Percentiles rank a stretch among this genome's conserved stretches.
Evolutionary conservation across 2,329 filamentous ascomycete genomes (phyloP).

Genomic region (Sporothrix luriei): DNA sequence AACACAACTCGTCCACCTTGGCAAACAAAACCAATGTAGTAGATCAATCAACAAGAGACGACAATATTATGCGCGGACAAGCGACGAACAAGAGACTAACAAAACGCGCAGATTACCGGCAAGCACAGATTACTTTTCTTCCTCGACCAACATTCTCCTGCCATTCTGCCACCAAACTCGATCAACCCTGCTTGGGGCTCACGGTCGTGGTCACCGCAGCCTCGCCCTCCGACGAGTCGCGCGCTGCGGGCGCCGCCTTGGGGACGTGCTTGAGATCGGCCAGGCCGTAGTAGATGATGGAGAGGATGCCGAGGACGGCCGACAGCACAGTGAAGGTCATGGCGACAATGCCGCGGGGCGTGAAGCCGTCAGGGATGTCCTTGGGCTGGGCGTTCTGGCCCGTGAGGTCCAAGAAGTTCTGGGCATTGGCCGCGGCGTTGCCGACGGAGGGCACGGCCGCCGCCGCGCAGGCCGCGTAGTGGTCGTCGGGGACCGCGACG

Average conservation of each 20-base stretch:
- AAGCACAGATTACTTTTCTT: constrained; percentile 1
- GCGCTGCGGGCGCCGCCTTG: background rate
- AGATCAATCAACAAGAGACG: background rate
- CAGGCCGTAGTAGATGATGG: constrained; percentile 69
- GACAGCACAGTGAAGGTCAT: constrained; percentile 71
- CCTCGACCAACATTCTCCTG: background rate
- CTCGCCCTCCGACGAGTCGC: constrained; percentile 30
- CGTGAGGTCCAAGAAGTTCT: constrained; percentile 38
- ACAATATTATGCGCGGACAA: background rate
- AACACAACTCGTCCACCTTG: constrained; percentile 21
- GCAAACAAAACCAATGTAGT: constrained; percentile 2
- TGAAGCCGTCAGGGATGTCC: constrained; percentile 49
- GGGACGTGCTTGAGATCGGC: constrained; percentile 39
- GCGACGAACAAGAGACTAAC: background rate
- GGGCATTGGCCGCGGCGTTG: constrained; percentile 41
- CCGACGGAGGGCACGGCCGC: constrained; percentile 37
- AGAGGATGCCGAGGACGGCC: constrained; percentile 68
- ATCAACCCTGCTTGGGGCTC: constrained; percentile 26
- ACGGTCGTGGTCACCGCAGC: background rate
- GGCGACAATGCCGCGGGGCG: constrained; percentile 69
- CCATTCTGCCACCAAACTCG: background rate
- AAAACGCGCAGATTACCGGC: background rate
- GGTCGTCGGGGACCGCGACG: constrained; percentile 61
- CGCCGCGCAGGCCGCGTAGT: constrained; percentile 58
- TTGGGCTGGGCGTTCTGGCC: constrained; percentile 38